Conservation (phyloP, 2,329 filamentous ascomycete genomes). For the Phoma sp. region DNA sequence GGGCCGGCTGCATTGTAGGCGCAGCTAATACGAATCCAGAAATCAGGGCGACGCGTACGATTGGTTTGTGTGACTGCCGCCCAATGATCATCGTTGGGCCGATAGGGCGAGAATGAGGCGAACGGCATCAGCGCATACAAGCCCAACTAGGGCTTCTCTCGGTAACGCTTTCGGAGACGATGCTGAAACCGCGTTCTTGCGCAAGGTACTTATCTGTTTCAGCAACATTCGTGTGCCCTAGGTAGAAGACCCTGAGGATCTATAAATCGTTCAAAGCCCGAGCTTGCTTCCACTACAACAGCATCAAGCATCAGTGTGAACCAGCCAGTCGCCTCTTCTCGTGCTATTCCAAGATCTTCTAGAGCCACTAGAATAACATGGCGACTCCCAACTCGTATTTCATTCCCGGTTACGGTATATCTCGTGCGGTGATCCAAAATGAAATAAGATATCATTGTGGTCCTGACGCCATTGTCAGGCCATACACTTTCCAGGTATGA, state of each 20-base stretch:
- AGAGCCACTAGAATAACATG: constrained; percentile 23
- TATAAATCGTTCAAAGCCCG: constrained; percentile 33
- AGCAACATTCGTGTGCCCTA: constrained; percentile 13
- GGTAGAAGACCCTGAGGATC: constrained; percentile 11
- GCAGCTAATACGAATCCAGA: constrained; percentile 11
- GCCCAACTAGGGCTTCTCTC: constrained; percentile 29
- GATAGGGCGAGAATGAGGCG: constrained; percentile 39
- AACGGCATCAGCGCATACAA: constrained; percentile 34
- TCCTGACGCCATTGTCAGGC: constrained; percentile 51
- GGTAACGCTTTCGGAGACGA: constrained; percentile 3
- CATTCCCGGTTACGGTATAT: constrained; percentile 51
- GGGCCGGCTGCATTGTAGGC: constrained; percentile 6
- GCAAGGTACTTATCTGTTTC: constrained; percentile 19
- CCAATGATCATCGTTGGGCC: constrained; percentile 36
- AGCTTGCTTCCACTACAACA: constrained; percentile 22
- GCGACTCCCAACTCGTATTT: constrained; percentile 49
- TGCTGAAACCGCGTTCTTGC: constrained; percentile 12
- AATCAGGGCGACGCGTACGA: constrained; percentile 18
- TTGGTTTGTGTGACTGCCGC: constrained; percentile 29
- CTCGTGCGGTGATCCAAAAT: constrained; percentile 51
- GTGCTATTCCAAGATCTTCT: constrained; percentile 3
- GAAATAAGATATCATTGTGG: constrained; percentile 53
- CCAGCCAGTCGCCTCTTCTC: constrained; percentile 17
- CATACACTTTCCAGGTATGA: constrained; percentile 50
- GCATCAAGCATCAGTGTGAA: constrained; percentile 18